phyloP scores from a whole-genome alignment of 1,139 yeast species.

The Cylindricascospora bacillispora region DNA sequence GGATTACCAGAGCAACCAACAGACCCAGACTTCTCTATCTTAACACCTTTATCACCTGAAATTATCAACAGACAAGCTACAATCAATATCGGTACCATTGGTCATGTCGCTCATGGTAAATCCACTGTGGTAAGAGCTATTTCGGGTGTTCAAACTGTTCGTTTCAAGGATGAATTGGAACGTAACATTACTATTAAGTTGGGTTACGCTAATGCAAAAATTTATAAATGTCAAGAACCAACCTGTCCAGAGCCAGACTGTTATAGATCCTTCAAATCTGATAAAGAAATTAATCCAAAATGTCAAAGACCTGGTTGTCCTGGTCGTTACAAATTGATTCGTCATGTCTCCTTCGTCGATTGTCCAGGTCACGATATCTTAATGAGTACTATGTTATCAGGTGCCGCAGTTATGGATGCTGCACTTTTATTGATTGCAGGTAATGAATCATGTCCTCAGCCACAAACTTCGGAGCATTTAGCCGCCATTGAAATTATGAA shows the following conservation, averaged over 20 bases:
- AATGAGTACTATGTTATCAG: slow-evolving; percentile 99
- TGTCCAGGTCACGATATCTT: slow-evolving; percentile 99
- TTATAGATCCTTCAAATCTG: slow-evolving; percentile 87
- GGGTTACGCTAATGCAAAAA: slow-evolving; percentile 98
- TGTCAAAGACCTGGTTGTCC: slow-evolving; percentile 76
- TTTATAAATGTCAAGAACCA: slow-evolving; percentile 82
- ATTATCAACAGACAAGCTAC: slow-evolving; percentile 98
- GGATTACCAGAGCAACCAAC: slow-evolving; percentile 95
- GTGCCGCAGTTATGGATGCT: slow-evolving; percentile 99
- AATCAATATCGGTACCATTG: slow-evolving; percentile 96
- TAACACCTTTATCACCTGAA: slow-evolving; percentile 86
- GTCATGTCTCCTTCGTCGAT: slow-evolving; percentile 98
- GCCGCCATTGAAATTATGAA: slow-evolving; percentile 99
- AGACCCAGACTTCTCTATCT: slow-evolving; percentile 62
- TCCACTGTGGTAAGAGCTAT: slow-evolving; percentile 98
- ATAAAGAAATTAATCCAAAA: slow-evolving; percentile 86
- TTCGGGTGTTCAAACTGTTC: slow-evolving; percentile 96
- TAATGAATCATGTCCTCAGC: slow-evolving; percentile 98
- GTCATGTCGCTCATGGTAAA: slow-evolving; percentile 99
- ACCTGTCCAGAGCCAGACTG: slow-evolving; percentile 91
- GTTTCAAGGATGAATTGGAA: slow-evolving; percentile 97
- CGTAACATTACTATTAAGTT: slow-evolving; percentile 97
- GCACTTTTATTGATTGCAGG: slow-evolving; percentile 94
- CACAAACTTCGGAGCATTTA: slow-evolving; percentile 97
- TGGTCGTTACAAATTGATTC: slow-evolving; percentile 78